Percentiles rank a stretch among this genome's conserved stretches.
Evolutionary conservation across 768 basidiomycete species (phyloP).

Genomic region (Hygrophoropsis aurantiaca): DNA sequence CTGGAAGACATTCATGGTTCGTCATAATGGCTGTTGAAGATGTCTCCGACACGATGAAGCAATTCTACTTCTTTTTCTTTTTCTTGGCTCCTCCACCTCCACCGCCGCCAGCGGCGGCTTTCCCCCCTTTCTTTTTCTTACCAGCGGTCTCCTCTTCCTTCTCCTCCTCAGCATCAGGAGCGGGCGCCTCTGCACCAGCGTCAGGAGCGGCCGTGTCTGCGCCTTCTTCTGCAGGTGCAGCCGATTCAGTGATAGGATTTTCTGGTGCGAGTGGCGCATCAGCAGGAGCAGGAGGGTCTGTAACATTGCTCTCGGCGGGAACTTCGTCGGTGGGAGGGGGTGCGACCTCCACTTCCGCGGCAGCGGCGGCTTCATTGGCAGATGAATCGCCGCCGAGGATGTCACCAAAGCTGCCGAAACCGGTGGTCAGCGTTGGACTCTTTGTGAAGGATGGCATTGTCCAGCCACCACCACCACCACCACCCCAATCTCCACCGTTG

Average conservation of each 20-base stretch:
- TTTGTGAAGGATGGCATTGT: neutral
- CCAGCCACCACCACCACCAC: neutral
- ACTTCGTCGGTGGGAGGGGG: neutral
- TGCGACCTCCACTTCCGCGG: neutral
- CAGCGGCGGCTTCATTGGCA: neutral
- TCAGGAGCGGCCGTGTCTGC: neutral
- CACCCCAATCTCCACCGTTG: no score
- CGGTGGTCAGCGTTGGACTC: neutral
- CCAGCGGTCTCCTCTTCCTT: neutral
- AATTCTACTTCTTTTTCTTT: slow-evolving; percentile 13
- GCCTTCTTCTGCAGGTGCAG: neutral
- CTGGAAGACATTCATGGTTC: no score
- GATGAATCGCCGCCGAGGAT: slow-evolving; percentile 6
- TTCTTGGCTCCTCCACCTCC: neutral
- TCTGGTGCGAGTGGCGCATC: slow-evolving; percentile 1
- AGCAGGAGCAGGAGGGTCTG: neutral
- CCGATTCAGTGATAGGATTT: no score
- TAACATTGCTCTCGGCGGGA: neutral
- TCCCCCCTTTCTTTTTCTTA: slow-evolving; percentile 5
- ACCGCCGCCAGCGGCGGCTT: slow-evolving; percentile 1
- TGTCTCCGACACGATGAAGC: neutral
- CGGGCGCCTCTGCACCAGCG: neutral
- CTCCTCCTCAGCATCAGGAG: neutral
- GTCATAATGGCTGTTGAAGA: no score
- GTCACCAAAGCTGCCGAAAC: slow-evolving; percentile 1